These are phyloP conservation scores for Lomentospora prolificans DNA, from an alignment of 2,329 filamentous ascomycete species.

Conservation along the genomic window DNA sequence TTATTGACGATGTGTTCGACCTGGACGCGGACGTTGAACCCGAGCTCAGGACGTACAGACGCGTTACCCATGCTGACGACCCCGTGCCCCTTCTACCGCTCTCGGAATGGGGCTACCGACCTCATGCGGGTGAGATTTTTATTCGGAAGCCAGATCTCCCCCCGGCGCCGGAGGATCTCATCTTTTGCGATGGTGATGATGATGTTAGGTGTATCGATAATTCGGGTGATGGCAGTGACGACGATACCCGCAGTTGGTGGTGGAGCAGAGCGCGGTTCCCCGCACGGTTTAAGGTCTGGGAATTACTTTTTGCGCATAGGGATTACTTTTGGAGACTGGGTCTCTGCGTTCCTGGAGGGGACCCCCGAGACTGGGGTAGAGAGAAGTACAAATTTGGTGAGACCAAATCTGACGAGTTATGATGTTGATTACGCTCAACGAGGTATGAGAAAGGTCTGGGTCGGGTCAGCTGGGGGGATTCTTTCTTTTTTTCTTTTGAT, in stretches of 20 bases:
- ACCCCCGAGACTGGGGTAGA: slow-evolving; percentile 57
- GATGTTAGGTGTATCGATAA: slow-evolving; percentile 63
- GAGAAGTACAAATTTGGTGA: slow-evolving; percentile 32
- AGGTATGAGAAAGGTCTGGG: neutral
- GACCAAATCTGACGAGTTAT: slow-evolving; percentile 26
- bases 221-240: slow-evolving; percentile 23
- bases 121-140: slow-evolving; percentile 81
- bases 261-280: slow-evolving; percentile 18
- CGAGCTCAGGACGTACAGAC: slow-evolving; percentile 46
- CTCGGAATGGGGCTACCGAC: slow-evolving; percentile 75
- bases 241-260: slow-evolving; percentile 24
- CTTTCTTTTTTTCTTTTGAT: neutral
- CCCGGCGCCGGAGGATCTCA: slow-evolving; percentile 59
- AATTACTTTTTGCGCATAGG: slow-evolving; percentile 83
- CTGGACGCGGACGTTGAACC: slow-evolving; percentile 22
- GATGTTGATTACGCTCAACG: slow-evolving; percentile 4
- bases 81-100: slow-evolving; percentile 83
- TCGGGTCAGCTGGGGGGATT: neutral
- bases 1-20: slow-evolving; percentile 43
- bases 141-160: slow-evolving; percentile 65
- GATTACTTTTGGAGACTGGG: slow-evolving; percentile 97
- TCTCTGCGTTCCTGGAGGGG: slow-evolving; percentile 74
- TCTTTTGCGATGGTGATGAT: slow-evolving; percentile 58
- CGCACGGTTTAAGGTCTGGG: slow-evolving; percentile 65
- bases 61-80: slow-evolving; percentile 79